Conservation (phyloP, 768 basidiomycete genomes). For the Phylloporus arenicola region DNA sequence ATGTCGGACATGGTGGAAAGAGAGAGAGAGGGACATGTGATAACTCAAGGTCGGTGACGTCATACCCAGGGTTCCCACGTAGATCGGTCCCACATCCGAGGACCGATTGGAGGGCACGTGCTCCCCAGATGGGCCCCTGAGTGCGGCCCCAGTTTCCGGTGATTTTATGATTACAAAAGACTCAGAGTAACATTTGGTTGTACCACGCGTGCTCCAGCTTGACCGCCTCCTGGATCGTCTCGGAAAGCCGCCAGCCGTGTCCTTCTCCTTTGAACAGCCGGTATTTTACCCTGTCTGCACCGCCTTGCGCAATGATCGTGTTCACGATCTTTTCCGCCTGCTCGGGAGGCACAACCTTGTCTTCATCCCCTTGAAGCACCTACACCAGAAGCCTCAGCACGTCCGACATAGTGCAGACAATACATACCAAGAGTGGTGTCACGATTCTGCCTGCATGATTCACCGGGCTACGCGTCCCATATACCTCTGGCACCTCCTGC, state of each 20-base stretch:
- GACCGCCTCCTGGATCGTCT: slow-evolving; percentile 33
- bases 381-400: slow-evolving; percentile 22
- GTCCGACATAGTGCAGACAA: neutral
- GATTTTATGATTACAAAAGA: neutral
- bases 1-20: slow-evolving; percentile 56
- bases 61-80: no score
- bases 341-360: slow-evolving; percentile 60
- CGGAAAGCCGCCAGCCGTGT: slow-evolving; percentile 36
- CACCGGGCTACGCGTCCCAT: slow-evolving; percentile 57
- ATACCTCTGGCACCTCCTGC: slow-evolving; percentile 51
- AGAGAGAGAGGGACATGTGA: neutral
- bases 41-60: neutral
- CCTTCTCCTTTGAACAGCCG: slow-evolving; percentile 42
- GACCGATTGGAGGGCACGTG: no score
- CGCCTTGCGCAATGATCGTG: slow-evolving; percentile 17
- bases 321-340: slow-evolving; percentile 44
- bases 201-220: slow-evolving; percentile 35
- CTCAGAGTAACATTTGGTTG: slow-evolving; percentile 13
- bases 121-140: no score
- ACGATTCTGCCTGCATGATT: slow-evolving; percentile 57
- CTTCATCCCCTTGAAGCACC: slow-evolving; percentile 65
- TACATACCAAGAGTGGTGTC: slow-evolving; percentile 52
- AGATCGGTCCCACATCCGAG: no score
- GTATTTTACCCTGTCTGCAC: slow-evolving; percentile 30
- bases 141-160: no score